Evolutionary conservation across 495 filamentous ascomycete species (phyloP).

Genomic region (Zalerion maritima): DNA sequence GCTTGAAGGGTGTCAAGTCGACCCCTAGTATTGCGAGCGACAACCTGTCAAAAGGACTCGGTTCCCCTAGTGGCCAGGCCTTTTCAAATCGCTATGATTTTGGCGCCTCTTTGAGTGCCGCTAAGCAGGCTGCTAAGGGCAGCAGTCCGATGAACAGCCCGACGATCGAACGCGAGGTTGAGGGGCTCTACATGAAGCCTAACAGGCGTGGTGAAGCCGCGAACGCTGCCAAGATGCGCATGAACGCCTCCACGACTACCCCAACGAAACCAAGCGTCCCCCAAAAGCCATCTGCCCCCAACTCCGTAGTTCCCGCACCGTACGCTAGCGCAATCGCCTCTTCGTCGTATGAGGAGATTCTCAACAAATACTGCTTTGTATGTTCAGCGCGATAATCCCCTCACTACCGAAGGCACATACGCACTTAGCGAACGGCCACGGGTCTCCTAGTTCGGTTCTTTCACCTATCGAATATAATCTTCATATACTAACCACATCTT

Average conservation of each 20-base stretch:
- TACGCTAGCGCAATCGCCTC: constrained; percentile 51
- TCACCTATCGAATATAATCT: constrained; percentile 8
- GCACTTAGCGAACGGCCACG: constrained; percentile 16
- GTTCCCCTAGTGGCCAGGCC: constrained; percentile 52
- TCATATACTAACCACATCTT: not conserved
- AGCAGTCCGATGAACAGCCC: too few species aligned
- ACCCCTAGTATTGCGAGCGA: constrained; percentile 31
- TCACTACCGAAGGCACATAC: too few species aligned
- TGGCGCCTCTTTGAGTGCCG: constrained; percentile 68
- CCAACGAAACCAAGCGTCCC: constrained; percentile 7
- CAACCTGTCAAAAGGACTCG: constrained; percentile 28
- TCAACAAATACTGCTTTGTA: constrained; percentile 99
- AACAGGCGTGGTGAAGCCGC: constrained; percentile 12
- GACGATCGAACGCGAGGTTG: constrained; percentile 31
- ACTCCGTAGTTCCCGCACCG: too few species aligned
- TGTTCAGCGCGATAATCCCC: constrained; percentile 35
- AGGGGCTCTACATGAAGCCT: constrained; percentile 37
- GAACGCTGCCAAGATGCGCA: constrained; percentile 5
- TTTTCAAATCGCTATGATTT: constrained; percentile 94
- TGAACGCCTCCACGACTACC: constrained; percentile 6
- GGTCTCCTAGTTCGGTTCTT: not conserved
- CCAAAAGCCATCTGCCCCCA: constrained; percentile 6
- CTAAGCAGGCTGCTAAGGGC: constrained; percentile 56
- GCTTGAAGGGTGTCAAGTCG: constrained; percentile 38
- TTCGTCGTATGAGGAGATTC: constrained; percentile 77